These are phyloP conservation scores for Paxillus involutus DNA, from an alignment of 768 basidiomycete genomes.

Conservation along the genomic window DNA sequence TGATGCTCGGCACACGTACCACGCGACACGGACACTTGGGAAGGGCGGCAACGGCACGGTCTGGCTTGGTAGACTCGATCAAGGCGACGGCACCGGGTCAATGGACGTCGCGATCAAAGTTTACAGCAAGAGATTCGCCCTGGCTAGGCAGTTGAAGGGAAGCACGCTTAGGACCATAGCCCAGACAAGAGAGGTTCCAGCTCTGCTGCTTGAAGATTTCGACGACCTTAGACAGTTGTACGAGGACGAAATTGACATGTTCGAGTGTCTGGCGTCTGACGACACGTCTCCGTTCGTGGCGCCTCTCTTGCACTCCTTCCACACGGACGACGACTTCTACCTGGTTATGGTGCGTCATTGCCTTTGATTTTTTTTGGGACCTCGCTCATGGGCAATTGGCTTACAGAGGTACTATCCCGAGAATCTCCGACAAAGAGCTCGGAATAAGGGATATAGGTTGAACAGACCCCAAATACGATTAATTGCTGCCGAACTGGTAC, in stretches of 20 bases:
- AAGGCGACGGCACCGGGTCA: background rate
- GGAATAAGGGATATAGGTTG: background rate
- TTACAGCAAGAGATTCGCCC: background rate
- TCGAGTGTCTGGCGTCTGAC: background rate
- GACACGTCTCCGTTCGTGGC: slow-evolving; percentile 9
- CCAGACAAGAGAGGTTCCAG: background rate
- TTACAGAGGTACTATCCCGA: slow-evolving; percentile 11
- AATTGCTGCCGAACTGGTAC: slow-evolving; percentile 15
- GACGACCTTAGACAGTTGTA: background rate
- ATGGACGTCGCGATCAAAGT: slow-evolving; percentile 12
- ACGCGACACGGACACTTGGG: slow-evolving; percentile 2
- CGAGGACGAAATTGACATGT: background rate
- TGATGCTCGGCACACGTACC: background rate
- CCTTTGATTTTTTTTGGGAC: background rate
- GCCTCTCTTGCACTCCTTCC: slow-evolving; percentile 10
- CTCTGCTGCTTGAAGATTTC: background rate
- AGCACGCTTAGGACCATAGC: background rate
- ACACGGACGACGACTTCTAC: slow-evolving; percentile 11
- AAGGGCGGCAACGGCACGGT: slow-evolving; percentile 7
- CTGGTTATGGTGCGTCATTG: slow-evolving; percentile 10
- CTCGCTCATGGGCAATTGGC: background rate
- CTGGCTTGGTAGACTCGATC: slow-evolving; percentile 3
- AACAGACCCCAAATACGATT: slow-evolving; percentile 10
- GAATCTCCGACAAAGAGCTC: slow-evolving; percentile 5
- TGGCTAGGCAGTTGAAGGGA: background rate